Evolutionary conservation across 768 basidiomycete species (phyloP).

Genomic region (Psilocybe subaeruginosa): DNA sequence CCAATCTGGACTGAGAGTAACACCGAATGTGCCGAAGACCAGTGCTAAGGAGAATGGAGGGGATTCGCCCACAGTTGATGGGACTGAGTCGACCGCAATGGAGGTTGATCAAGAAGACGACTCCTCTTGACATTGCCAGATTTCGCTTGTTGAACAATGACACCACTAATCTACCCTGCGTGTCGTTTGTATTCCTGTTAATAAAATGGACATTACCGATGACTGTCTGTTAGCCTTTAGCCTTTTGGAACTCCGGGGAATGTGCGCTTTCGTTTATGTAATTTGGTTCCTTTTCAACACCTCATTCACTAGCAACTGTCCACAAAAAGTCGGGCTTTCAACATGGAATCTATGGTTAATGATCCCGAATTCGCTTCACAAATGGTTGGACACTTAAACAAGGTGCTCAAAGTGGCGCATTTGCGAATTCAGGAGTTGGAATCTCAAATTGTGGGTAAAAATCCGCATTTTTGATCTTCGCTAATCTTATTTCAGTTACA

Average conservation of each 20-base stretch:
- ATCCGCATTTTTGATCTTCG: not conserved
- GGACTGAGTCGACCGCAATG: conserved; percentile 29
- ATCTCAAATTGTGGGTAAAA: not conserved
- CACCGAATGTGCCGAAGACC: conserved; percentile 3
- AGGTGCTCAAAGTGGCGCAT: conserved; percentile 16
- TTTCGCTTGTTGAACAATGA: not conserved
- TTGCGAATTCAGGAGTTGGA: conserved; percentile 10
- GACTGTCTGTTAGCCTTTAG: not conserved
- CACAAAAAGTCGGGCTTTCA: not conserved
- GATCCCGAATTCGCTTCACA: conserved; percentile 19
- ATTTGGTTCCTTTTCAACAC: not conserved
- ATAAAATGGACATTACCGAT: not conserved
- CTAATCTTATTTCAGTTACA: not conserved
- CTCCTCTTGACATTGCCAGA: conserved; percentile 2
- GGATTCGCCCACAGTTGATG: conserved; percentile 27
- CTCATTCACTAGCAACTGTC: not conserved
- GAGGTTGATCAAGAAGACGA: conserved; percentile 28
- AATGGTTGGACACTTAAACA: conserved; percentile 11
- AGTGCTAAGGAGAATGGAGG: conserved; percentile 8
- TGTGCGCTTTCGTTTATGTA: conserved; percentile 2
- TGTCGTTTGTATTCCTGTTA: conserved; percentile 4
- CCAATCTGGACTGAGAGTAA: conserved; percentile 11
- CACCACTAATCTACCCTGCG: not conserved
- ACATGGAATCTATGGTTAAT: conserved; percentile 6
- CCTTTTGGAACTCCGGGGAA: not conserved